These are phyloP conservation scores for Podospora tetraspora DNA, from an alignment of 495 filamentous ascomycete genomes.

Conservation along the genomic window DNA sequence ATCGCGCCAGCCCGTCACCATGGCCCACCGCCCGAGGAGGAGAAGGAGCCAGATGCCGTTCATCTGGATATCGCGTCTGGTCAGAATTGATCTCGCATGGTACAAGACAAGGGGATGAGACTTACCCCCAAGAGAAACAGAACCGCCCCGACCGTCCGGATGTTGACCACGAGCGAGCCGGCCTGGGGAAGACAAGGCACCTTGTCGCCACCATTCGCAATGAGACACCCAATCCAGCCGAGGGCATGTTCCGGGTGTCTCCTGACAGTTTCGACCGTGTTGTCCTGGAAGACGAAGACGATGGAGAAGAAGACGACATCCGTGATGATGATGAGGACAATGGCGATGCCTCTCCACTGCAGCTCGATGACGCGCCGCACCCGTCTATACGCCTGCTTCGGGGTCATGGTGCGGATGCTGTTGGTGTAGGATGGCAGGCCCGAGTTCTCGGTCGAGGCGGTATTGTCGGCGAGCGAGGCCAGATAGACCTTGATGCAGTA, in stretches of 20 bases:
- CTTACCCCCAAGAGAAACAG: conserved; percentile 74
- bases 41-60: conserved; percentile 82
- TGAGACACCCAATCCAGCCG: conserved; percentile 68
- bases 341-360: conserved; percentile 86
- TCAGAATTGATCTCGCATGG: conserved; percentile 7
- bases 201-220: conserved; percentile 54
- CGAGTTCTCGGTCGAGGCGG: conserved; percentile 62
- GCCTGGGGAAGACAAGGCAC: conserved; percentile 57
- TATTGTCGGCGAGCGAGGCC: conserved; percentile 70
- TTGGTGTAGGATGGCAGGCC: conserved; percentile 70
- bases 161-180: conserved; percentile 55
- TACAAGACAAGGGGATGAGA: conserved; percentile 8
- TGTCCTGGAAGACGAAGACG: conserved; percentile 82
- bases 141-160: conserved; percentile 74
- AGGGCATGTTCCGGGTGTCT: conserved; percentile 48
- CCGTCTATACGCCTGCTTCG: conserved; percentile 81
- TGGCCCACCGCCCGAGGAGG: conserved; percentile 72
- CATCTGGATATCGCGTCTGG: conserved; percentile 40
- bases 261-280: conserved; percentile 51
- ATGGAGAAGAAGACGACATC: conserved; percentile 91
- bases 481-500: conserved; percentile 96
- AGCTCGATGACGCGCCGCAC: conserved; percentile 81
- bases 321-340: conserved; percentile 79
- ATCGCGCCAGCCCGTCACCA: conserved; percentile 79
- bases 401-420: conserved; percentile 77